These are phyloP conservation scores for Clarkia xantiana DNA, from an alignment of 345 rosid species.

Conservation along the genomic window DNA sequence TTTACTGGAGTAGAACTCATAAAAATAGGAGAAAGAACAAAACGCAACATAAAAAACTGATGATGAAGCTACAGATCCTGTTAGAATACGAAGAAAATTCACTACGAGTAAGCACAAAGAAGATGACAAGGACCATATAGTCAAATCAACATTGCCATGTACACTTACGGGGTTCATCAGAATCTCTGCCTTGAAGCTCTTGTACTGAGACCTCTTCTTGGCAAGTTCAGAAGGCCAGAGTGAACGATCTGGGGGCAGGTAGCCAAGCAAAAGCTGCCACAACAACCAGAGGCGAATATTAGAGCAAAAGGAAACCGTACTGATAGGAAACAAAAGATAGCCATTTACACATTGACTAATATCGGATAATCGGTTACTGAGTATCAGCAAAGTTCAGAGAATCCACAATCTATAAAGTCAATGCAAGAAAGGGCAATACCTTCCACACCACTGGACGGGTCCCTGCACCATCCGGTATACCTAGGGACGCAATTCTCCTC, in stretches of 20 bases:
- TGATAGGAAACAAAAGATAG: background rate
- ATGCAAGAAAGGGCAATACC: constrained; percentile 18
- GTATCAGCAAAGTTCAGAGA: too few relatives aligned
- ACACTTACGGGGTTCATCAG: constrained; percentile 81
- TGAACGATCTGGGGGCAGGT: constrained; percentile 67
- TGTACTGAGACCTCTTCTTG: constrained; percentile 90
- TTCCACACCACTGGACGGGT: constrained; percentile 84
- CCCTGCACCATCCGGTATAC: constrained; percentile 78
- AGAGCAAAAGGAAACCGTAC: background rate
- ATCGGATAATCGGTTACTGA: too few relatives aligned
- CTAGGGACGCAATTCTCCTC: constrained; percentile 64
- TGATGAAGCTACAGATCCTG: too few relatives aligned
- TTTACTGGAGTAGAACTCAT: too few relatives aligned
- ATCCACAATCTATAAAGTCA: too few relatives aligned
- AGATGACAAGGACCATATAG: too few relatives aligned
- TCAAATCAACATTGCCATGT: background rate
- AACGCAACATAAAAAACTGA: background rate
- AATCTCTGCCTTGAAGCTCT: constrained; percentile 73
- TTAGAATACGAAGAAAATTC: too few relatives aligned
- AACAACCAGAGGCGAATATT: constrained; percentile 6
- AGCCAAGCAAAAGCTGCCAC: constrained; percentile 70
- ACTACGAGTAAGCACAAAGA: too few relatives aligned
- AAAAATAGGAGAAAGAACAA: background rate
- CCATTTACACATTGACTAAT: background rate
- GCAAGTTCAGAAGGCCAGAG: constrained; percentile 72